Evolutionary conservation across 176 grass and related monocot genomes (phyloP), one percentile per base, ranked within the genome.

Genomic region (Alopecurus myosuroides): DNA sequence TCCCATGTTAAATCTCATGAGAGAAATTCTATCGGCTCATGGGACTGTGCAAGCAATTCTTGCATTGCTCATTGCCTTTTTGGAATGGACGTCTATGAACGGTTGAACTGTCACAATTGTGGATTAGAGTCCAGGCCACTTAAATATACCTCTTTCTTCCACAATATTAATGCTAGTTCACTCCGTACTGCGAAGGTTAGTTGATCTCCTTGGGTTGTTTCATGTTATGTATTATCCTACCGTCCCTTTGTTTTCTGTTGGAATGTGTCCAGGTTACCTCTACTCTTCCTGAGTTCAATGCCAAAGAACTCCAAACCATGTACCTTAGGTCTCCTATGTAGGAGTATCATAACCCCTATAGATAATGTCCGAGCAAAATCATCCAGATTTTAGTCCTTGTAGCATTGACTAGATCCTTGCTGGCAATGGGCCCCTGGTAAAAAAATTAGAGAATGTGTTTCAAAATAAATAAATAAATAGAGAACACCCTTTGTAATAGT

Each of bases 91-190:
- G 78, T 99, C 46, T 90, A 90, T 89, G 94, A 99, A 85, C 84
- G 68, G 72, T 91, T 99, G 94, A 96, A 89, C 76, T 99, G 97
- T 81, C 91, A 88, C 88, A 94, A 29, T 81, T 99, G 97, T 82
- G 63, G 84, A 10, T 70, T 86, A 56, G 91, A 96, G 83, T 96
- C 97, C 35, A 91, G 97, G 37, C 84, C 81, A 28, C 91, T 96
- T 50, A 99, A 94, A 74, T 99, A 96, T 85, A 94, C 93, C 64
- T 96, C 97, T 64, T 99, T 96, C 86, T 99, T 96, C 79, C 91
- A 99, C 62, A 94, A 96, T 82, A 92, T 99, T 71, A 99, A 99
- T 94, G 97, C 97, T 83, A 96, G 84, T 79, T 88, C 90, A 68
- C 90, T 99, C 70, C 91, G 97, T 81, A 94, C 86, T 64, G 76